phyloP scores from a whole-genome alignment of 495 filamentous ascomycete species.

The Penicillium ochrochloron region DNA sequence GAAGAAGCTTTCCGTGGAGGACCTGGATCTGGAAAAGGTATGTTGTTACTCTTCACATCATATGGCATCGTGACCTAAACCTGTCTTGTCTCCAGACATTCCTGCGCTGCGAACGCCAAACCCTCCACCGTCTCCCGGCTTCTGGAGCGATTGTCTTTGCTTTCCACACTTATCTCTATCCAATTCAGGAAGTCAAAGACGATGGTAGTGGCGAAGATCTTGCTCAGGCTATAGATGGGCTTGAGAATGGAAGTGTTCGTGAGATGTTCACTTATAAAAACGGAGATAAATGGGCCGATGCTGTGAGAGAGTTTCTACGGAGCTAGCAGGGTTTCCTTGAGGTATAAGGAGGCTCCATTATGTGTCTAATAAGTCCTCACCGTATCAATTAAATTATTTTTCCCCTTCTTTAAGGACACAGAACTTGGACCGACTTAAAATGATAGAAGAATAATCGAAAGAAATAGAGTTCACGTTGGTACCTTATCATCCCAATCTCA shows the following conservation, averaged over 20 bases:
- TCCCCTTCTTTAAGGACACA: not conserved
- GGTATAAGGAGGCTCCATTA: not conserved
- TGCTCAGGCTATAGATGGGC: conserved; percentile 72
- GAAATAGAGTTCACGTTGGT: not conserved
- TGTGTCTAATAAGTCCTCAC: no score
- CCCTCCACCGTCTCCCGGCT: conserved; percentile 70
- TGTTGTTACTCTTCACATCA: conserved; percentile 14
- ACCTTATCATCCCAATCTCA: not conserved
- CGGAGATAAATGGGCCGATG: conserved; percentile 26
- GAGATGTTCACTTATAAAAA: conserved; percentile 73
- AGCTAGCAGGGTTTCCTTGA: not conserved
- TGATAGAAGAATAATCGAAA: not conserved
- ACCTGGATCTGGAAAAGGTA: conserved; percentile 56
- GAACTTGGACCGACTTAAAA: not conserved
- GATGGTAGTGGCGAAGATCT: conserved; percentile 70
- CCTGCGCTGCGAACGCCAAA: conserved; percentile 77
- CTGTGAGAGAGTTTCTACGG: conserved; percentile 8
- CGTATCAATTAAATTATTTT: not conserved
- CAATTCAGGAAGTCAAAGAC: conserved; percentile 66
- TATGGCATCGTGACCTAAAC: not conserved
- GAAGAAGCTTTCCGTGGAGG: conserved; percentile 8
- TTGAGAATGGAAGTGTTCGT: conserved; percentile 69
- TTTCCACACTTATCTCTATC: conserved; percentile 82
- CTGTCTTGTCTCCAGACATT: conserved; percentile 43
- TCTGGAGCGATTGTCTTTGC: conserved; percentile 72